A percentile compares a stretch with the other conserved stretches of the same genome.
phyloP scores from a whole-genome alignment of 129 eudicot species.

The Helianthus tuberosus region DNA sequence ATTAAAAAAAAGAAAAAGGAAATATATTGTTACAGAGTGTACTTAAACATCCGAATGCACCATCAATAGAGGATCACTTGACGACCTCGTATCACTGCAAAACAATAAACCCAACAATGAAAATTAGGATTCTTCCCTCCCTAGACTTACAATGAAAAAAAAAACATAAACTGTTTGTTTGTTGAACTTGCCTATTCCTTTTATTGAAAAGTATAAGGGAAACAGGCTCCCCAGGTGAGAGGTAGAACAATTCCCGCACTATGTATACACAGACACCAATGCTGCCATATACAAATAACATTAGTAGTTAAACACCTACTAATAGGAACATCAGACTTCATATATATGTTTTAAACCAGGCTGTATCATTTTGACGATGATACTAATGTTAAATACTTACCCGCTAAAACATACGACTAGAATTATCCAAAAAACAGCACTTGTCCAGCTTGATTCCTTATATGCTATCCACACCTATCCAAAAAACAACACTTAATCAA shows the following conservation, averaged over 20 bases:
- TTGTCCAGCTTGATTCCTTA: slow-evolving; percentile 14
- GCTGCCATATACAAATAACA: slow-evolving; percentile 39
- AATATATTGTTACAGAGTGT: no score
- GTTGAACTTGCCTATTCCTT: slow-evolving; percentile 12
- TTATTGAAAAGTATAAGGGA: slow-evolving; percentile 54
- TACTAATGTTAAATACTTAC: slow-evolving; percentile 40
- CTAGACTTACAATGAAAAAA: no score
- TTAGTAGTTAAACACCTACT: background rate
- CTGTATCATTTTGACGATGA: background rate
- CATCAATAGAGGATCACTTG: no score
- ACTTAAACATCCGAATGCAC: no score
- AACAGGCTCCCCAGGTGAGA: slow-evolving; percentile 49
- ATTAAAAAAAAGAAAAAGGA: no score
- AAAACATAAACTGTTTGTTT: no score
- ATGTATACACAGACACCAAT: slow-evolving; percentile 53
- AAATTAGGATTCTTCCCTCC: no score
- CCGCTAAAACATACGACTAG: slow-evolving; percentile 38
- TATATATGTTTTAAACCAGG: background rate
- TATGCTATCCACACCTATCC: slow-evolving; percentile 3
- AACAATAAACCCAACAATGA: no score
- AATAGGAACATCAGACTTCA: background rate
- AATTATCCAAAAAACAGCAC: slow-evolving; percentile 5
- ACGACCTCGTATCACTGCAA: no score
- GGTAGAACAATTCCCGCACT: slow-evolving; percentile 45
- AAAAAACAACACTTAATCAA: background rate